Evolutionary conservation across 768 basidiomycete species (phyloP), one percentile per base, ranked within the genome.

Genomic region (Collybiopsis luxurians): DNA sequence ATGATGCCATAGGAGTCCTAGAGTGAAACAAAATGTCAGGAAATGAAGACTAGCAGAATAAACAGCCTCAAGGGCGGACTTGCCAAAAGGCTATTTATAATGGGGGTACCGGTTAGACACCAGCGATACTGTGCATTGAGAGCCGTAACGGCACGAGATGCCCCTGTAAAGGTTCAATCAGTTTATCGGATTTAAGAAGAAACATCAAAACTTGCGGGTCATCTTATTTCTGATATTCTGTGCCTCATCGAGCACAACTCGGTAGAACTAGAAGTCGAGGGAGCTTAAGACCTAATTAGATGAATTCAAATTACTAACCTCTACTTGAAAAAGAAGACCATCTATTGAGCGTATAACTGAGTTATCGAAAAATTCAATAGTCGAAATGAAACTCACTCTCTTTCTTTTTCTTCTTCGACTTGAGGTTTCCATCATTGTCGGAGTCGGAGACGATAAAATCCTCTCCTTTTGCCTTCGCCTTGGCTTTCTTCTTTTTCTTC

Each of bases 1-100:
- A 80, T 42, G 44, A 73, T 72, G 11, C 72, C 71, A 59, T 79
- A 90, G 1, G 79, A 74, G 65, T 90, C 89, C 31, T 34, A 1
- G 67, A 64, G 19, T 89, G 74, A 12, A n/a, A n/a, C n/a, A n/a
- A n/a, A n/a, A n/a, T n/a, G n/a, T n/a, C n/a, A n/a, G n/a, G n/a
- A 69, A 66, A 62, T 90, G 53, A 85, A 78, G 58, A 90, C 83
- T 0, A 85, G 84, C 0, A 86, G 88, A 1, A 84, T 81, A 53
- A n/a, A n/a, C n/a, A n/a, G n/a, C n/a, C n/a, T n/a, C 44, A 36
- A 55, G 13, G 9, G 17, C 26, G 38, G 21, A 34, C 31, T 34
- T 34, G 5, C 31, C 23, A 55, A 51, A 26, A 42, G 19, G 9
- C 17, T 12, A 49, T 51, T 36, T 11, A 31, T 31, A 19, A 34